These are phyloP conservation scores for Metschnikowia baotianmanensis DNA, from an alignment of 805 yeast genomes.

Conservation along the genomic window DNA sequence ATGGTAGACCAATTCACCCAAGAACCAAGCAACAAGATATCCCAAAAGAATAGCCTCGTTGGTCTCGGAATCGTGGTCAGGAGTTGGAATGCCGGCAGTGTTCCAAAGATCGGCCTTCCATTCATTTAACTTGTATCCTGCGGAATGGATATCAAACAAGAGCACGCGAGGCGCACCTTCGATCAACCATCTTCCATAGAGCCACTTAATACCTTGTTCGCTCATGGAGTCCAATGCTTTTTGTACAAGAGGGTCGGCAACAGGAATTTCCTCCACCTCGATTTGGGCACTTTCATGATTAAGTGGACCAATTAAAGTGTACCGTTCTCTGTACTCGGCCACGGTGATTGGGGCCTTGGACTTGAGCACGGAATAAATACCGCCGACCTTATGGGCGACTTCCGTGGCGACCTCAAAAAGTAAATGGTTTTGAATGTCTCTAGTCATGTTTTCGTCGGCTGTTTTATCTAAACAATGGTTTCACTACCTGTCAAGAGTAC, in stretches of 20 bases:
- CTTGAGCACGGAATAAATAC: constrained; percentile 93
- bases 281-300: constrained; percentile 70
- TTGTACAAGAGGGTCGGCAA: constrained; percentile 53
- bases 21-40: constrained; percentile 92
- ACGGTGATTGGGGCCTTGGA: constrained; percentile 96
- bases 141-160: constrained; percentile 81
- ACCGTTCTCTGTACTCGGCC: constrained; percentile 85
- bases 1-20: constrained; percentile 86
- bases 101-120: constrained; percentile 96
- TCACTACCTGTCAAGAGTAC: too few species aligned
- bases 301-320: constrained; percentile 83
- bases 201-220: constrained; percentile 73
- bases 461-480: too few species aligned
- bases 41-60: constrained; percentile 93
- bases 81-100: constrained; percentile 88
- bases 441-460: constrained; percentile 57
- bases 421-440: constrained; percentile 85
- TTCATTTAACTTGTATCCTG: constrained; percentile 66
- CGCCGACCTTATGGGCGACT: constrained; percentile 97
- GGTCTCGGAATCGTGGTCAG: constrained; percentile 82
- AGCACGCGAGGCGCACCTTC: constrained; percentile 97
- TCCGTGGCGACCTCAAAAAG: constrained; percentile 95
- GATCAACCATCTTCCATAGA: constrained; percentile 94
- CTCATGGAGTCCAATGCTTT: constrained; percentile 75
- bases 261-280: constrained; percentile 75